Base-by-base conservation (phyloP, 208 protist genomes). In the Trypanosoma avium region DNA sequence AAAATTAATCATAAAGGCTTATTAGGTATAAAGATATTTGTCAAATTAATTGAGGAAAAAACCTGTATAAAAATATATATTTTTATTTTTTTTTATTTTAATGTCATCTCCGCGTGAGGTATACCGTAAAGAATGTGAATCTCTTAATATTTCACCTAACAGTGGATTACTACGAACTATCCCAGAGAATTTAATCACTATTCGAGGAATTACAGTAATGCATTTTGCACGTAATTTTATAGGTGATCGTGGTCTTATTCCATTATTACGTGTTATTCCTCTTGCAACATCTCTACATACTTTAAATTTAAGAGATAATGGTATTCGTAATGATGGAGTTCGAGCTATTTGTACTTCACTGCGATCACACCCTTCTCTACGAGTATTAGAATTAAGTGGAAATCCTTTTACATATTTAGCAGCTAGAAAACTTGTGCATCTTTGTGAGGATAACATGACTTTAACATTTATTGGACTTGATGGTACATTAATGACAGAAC, bases 381-480 rank as follows among this genome's bases (percentile, higher is more conserved):
- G 70, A 19, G 64, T 73, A 4, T 54, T 92, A 15, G 77, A 88
- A 43, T 52, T 92, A 36, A 61, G 71, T 17, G 78, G 75, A 10
- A 92, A 88, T 66, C 75, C 77, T 6, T 82, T 92, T 46, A 85
- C 85, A 5, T 86, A 79, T 47, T 79, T 81, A 10, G 75, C 73
- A 7, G 85, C 74, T 8, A 84, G 86, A 58, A 69, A 76, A 15
- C 69, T 92, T 1, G 74, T 74, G 2, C 68, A 66, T 54, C 76
- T 84, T 58, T 82, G 75, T 35, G 81, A 82, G 49, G 74, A 83
- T 32, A 48, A 74, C 33, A 29, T 69, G 21, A 55, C 48, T 15
- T 75, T 86, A 33, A 52, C 61, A 1, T 52, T 73, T 32, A 70
- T 86, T 24, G 47, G 67, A 8, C 35, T 86, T 4, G 58, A 68